Conservation (phyloP, 495 filamentous ascomycete genomes). For the Annulohypoxylon bovei region DNA sequence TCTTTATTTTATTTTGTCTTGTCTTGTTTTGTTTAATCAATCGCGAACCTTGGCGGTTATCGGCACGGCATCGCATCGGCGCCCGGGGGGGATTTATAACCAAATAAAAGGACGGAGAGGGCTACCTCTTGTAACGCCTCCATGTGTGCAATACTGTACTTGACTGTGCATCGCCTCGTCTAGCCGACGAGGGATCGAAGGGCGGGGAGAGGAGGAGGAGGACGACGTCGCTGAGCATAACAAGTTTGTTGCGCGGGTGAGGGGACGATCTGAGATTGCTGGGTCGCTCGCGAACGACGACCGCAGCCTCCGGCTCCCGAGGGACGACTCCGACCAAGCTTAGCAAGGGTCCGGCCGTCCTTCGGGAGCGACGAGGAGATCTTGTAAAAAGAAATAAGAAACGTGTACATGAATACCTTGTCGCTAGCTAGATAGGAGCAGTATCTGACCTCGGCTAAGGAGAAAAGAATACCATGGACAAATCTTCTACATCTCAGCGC, state of each 20-base stretch:
- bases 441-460: slow-evolving; percentile 15
- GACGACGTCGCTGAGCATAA: slow-evolving; percentile 16
- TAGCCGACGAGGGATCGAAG: neutral
- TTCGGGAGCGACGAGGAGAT: slow-evolving; percentile 33
- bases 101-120: slow-evolving; percentile 16
- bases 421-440: slow-evolving; percentile 18
- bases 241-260: slow-evolving; percentile 33
- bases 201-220: neutral
- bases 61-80: slow-evolving; percentile 32
- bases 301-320: slow-evolving; percentile 32
- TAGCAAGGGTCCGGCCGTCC: slow-evolving; percentile 5
- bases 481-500: neutral
- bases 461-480: slow-evolving; percentile 20
- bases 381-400: slow-evolving; percentile 18
- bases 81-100: slow-evolving; percentile 7
- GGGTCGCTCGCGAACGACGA: slow-evolving; percentile 23
- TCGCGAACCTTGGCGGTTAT: slow-evolving; percentile 28
- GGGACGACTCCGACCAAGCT: slow-evolving; percentile 11
- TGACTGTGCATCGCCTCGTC: slow-evolving; percentile 37
- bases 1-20: neutral
- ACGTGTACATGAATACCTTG: slow-evolving; percentile 36
- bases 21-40: slow-evolving; percentile 3
- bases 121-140: slow-evolving; percentile 6
- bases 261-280: slow-evolving; percentile 30
- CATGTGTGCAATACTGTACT: slow-evolving; percentile 32